Percentiles rank a stretch among this genome's conserved stretches.
These are phyloP conservation scores for Citrullus amarus DNA, from an alignment of 306 rosid genomes.

Conservation along the genomic window DNA sequence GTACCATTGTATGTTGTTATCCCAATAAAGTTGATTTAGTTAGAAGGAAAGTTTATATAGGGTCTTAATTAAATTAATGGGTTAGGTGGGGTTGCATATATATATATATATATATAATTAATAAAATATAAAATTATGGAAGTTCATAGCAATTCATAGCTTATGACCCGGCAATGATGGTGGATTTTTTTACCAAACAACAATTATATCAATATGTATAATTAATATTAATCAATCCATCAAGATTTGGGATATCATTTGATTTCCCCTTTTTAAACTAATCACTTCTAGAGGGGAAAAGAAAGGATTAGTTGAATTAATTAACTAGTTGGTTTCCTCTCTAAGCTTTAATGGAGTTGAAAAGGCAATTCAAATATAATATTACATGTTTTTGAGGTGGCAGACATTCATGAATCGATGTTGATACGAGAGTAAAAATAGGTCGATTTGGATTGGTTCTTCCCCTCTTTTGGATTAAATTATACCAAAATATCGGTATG, in stretches of 20 bases:
- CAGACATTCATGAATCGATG: background rate
- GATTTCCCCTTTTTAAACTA: background rate
- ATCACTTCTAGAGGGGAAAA: background rate
- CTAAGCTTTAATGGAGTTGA: background rate
- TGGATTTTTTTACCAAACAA: background rate
- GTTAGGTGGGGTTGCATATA: background rate
- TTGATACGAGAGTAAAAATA: background rate
- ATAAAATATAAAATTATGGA: background rate
- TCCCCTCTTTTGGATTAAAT: too few species aligned
- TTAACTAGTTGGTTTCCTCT: background rate
- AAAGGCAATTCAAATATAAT: background rate
- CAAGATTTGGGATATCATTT: background rate
- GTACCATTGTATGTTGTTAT: background rate
- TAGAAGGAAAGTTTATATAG: background rate
- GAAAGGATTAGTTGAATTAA: background rate
- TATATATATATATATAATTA: background rate
- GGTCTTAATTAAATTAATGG: background rate
- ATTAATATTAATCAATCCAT: background rate
- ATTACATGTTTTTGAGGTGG: background rate
- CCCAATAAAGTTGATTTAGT: background rate
- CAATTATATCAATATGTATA: background rate
- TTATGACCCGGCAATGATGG: conserved; percentile 1
- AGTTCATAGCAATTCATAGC: background rate
- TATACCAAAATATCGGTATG: too few species aligned
- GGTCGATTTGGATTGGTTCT: background rate